Evolutionary conservation across 768 basidiomycete species (phyloP), one percentile per base, ranked within the genome.

Genomic region (Suillus subalutaceus): DNA sequence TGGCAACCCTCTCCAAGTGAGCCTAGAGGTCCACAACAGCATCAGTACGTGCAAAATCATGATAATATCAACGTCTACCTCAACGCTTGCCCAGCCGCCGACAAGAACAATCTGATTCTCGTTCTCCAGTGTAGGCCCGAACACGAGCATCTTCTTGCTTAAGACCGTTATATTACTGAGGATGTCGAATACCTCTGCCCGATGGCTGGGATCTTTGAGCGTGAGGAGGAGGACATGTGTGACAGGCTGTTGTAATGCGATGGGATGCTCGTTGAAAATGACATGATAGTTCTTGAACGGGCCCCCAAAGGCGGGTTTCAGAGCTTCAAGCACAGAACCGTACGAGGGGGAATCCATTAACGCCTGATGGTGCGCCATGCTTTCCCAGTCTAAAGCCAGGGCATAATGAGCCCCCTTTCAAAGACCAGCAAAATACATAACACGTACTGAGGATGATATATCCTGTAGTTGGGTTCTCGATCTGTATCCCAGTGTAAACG

Each of bases 121-220:
- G 6, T 75, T 69, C 60, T 74, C 68, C 35, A 62, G 65, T 13
- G 67, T 62, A 48, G 68, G 61, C 40, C 75, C 76, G 32, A 68
- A 77, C 13, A 71, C 70, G 12, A 74, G 7, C 12, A 6, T 50
- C 41, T 69, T 57, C 35, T 43, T 44, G 30, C 18, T 71, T 2
- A n/a, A 61, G 6, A 72, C 68, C 0, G 69, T 69, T 23, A 71
- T 9, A 63, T 62, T 46, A 37, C 65, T 30, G 57, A 74, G 37
- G 13, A 70, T 64, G 0, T 67, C 64, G 15, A 65, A 66, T 1
- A 72, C 66, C 18, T 61, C 8, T 2, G 48, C 65, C 6, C 74
- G 75, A 46, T 75, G 63, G 60, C 69, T 74, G 1, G 71, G 65
- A 13, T 37, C 48, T n/a, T 77, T 75, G 56, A 75, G 55, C 2